A percentile compares a stretch with the other conserved stretches of the same genome.
These are phyloP conservation scores for Puccinia coronata DNA, from an alignment of 1,284 basidiomycete species.

Conservation along the genomic window DNA sequence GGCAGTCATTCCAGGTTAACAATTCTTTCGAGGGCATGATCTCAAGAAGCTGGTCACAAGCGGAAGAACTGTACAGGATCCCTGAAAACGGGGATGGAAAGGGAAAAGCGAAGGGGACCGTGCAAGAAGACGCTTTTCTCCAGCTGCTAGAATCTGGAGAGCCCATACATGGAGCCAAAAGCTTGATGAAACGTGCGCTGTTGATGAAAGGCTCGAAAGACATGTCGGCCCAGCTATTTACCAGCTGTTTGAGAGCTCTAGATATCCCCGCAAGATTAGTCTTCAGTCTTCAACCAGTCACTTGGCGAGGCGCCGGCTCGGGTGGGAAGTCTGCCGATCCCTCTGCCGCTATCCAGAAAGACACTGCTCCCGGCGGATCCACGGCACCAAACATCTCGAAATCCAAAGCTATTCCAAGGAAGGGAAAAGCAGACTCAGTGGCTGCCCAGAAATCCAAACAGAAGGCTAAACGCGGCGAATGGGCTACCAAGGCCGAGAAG, in stretches of 20 bases:
- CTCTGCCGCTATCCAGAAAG: neutral
- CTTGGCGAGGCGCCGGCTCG: conserved; percentile 66
- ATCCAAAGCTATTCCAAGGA: neutral
- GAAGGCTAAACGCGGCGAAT: conserved; percentile 36
- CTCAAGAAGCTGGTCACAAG: conserved; percentile 72
- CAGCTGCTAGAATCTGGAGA: conserved; percentile 66
- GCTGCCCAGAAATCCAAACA: conserved; percentile 17
- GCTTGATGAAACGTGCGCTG: conserved; percentile 83
- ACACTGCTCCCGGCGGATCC: neutral
- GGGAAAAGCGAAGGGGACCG: conserved; percentile 42
- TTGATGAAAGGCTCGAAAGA: conserved; percentile 80
- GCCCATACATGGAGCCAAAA: conserved; percentile 72
- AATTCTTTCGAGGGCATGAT: conserved; percentile 63
- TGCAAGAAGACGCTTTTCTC: conserved; percentile 56
- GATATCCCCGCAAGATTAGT: conserved; percentile 85
- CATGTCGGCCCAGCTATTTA: conserved; percentile 86
- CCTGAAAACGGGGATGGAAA: conserved; percentile 51
- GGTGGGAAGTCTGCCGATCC: conserved; percentile 29
- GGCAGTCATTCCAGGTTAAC: conserved; percentile 68
- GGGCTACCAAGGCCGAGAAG: conserved; percentile 35
- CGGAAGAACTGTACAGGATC: conserved; percentile 57
- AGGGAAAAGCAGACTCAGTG: conserved; percentile 26
- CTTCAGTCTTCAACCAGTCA: conserved; percentile 84
- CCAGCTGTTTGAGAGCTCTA: conserved; percentile 80
- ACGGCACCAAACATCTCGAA: neutral